Conservation (phyloP, 805 yeast genomes). For the Millerozyma miso region DNA sequence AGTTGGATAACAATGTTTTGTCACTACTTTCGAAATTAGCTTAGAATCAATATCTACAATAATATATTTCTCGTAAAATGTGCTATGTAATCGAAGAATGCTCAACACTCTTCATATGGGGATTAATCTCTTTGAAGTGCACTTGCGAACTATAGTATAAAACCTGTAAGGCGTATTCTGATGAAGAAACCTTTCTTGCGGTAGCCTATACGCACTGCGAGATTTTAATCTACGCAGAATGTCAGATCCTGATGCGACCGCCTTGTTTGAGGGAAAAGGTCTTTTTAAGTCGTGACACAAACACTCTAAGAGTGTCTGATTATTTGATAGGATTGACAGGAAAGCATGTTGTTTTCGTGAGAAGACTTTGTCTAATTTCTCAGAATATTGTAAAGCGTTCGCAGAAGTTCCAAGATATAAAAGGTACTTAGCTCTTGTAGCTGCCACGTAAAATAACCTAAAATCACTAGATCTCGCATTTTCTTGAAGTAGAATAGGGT, state of each 20-base stretch:
- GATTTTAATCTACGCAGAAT: background rate
- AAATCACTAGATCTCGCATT: slow-evolving; percentile 23
- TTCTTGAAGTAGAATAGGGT: slow-evolving; percentile 7
- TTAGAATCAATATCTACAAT: slow-evolving; percentile 1
- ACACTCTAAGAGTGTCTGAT: slow-evolving; percentile 4
- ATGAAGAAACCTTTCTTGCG: background rate
- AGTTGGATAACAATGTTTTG: slow-evolving; percentile 20
- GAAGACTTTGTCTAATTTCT: background rate
- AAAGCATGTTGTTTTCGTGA: background rate
- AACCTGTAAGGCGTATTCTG: background rate
- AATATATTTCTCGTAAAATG: background rate
- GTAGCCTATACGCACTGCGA: background rate
- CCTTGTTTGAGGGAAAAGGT: slow-evolving; percentile 7
- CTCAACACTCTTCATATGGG: background rate
- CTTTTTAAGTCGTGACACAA: slow-evolving; percentile 9
- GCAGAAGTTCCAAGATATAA: slow-evolving; percentile 30
- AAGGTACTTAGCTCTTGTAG: slow-evolving; percentile 56
- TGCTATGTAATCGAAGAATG: background rate
- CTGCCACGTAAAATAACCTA: slow-evolving; percentile 57
- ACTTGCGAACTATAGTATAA: background rate
- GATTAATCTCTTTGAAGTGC: background rate
- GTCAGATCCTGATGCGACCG: slow-evolving; percentile 4
- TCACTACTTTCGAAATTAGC: slow-evolving; percentile 30
- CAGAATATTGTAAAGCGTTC: background rate
- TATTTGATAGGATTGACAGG: background rate